Evolutionary conservation across 345 rosid genomes (phyloP).

Genomic region (Eucalyptus sp.): DNA sequence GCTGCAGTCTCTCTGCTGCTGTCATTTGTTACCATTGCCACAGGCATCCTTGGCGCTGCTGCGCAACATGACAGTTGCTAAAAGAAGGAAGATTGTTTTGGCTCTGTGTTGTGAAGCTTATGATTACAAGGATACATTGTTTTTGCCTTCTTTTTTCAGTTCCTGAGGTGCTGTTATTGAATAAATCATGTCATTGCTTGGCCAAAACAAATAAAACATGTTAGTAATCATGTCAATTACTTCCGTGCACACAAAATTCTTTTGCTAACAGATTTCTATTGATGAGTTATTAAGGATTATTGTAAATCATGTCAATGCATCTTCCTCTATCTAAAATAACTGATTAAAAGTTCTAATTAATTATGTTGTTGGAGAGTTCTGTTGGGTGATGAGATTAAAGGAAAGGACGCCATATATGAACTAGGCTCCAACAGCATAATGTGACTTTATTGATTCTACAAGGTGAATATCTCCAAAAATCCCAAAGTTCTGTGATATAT

Average conservation of each 20-base stretch:
- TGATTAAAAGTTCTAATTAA: background rate
- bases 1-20: background rate
- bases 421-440: background rate
- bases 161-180: background rate
- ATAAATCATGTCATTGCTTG: background rate
- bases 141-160: background rate
- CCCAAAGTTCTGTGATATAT: background rate
- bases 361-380: background rate
- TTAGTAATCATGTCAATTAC: background rate
- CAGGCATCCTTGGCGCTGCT: background rate
- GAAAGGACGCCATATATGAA: background rate
- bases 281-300: background rate
- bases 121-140: background rate
- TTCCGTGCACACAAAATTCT: background rate
- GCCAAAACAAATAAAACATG: background rate
- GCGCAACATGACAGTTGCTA: no score
- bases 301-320: background rate
- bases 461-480: background rate
- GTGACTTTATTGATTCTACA: background rate
- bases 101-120: background rate
- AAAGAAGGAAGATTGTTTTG: background rate
- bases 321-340: background rate
- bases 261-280: background rate
- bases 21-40: background rate
- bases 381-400: background rate